phyloP scores from a whole-genome alignment of 768 basidiomycete species.

The Leccinum sublutescens region DNA sequence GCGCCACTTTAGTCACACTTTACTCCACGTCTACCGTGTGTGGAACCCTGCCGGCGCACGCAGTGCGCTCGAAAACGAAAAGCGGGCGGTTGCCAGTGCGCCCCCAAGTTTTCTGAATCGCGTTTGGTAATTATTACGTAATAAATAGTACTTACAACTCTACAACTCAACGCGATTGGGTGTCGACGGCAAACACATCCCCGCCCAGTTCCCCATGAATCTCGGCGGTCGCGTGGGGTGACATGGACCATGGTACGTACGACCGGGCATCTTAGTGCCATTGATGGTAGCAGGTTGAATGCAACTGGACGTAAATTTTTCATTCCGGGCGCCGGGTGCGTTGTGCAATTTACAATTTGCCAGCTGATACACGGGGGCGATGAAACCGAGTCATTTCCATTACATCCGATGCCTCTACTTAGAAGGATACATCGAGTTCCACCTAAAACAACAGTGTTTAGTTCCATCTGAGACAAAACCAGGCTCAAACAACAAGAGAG shows the following conservation, averaged over 20 bases:
- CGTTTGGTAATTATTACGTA: too few species aligned
- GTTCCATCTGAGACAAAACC: conserved; percentile 3
- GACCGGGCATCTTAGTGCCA: background rate
- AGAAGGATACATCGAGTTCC: conserved; percentile 32
- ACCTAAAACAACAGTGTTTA: conserved; percentile 22
- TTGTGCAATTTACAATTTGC: conserved; percentile 8
- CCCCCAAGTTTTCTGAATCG: too few species aligned
- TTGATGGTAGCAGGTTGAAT: background rate
- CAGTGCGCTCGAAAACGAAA: too few species aligned
- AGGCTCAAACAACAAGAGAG: background rate
- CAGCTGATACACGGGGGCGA: conserved; percentile 6
- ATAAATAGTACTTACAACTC: background rate
- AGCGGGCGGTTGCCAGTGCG: too few species aligned
- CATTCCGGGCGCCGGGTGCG: background rate
- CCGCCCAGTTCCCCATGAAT: background rate
- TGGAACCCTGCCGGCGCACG: too few species aligned
- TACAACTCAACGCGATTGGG: background rate
- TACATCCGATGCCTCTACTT: background rate
- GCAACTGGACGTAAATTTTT: background rate
- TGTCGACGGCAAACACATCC: background rate
- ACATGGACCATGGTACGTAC: background rate
- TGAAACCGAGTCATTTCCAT: conserved; percentile 4
- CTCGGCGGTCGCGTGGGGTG: background rate
- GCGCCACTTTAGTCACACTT: too few species aligned
- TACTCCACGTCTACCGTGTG: too few species aligned